Evolutionary conservation across 768 basidiomycete species (phyloP).

Genomic region (Termitomyces sp.): DNA sequence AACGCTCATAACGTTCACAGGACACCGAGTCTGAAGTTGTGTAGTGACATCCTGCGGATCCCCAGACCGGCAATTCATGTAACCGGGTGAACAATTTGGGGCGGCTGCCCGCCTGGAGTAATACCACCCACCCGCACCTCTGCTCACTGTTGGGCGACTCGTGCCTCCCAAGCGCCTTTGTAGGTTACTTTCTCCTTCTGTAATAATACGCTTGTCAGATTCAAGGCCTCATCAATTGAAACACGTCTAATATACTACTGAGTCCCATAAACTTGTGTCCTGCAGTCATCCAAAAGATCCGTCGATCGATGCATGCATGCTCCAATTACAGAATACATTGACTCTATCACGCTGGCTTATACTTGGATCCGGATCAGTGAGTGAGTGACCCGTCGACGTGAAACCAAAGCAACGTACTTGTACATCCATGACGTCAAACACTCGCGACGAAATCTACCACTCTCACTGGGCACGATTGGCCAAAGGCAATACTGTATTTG

Average conservation of each 20-base stretch:
- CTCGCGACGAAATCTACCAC: background rate
- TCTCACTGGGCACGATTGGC: conserved; percentile 23
- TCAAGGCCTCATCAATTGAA: background rate
- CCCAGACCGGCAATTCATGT: background rate
- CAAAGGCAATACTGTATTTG: conserved; percentile 50
- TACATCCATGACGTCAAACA: background rate
- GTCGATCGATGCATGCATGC: background rate
- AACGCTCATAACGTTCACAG: background rate
- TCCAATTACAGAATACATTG: background rate
- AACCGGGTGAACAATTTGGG: background rate
- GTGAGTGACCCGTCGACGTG: too few species aligned
- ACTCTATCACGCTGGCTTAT: background rate
- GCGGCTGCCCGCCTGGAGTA: background rate
- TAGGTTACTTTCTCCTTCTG: too few species aligned
- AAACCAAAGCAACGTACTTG: background rate
- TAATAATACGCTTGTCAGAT: background rate
- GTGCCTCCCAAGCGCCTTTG: too few species aligned
- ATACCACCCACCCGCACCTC: too few species aligned
- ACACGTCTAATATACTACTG: background rate
- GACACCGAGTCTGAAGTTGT: background rate
- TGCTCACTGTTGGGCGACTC: too few species aligned
- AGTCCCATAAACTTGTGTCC: background rate
- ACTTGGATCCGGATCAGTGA: background rate
- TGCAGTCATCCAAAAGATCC: background rate
- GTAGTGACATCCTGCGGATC: background rate